Percentiles rank a stretch among this genome's conserved stretches.
phyloP scores from a whole-genome alignment of 352 stramenopile genomes.

The Globisporangium yorkense region DNA sequence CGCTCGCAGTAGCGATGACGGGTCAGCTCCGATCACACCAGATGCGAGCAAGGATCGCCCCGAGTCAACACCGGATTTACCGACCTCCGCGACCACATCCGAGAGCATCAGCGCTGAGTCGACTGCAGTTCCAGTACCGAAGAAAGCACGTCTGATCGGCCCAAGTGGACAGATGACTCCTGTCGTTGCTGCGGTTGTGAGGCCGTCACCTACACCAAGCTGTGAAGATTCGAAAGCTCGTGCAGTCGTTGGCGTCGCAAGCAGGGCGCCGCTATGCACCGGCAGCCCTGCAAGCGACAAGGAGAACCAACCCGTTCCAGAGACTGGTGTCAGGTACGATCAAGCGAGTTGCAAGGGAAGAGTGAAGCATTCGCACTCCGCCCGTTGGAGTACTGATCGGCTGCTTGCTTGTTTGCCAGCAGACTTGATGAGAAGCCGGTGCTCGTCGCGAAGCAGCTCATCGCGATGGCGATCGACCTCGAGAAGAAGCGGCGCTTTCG shows the following conservation, averaged over 20 bases:
- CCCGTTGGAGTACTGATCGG: too few relatives aligned
- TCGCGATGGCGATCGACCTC: conserved; percentile 42
- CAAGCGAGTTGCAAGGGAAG: too few relatives aligned
- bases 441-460: conserved; percentile 52
- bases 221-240: too few relatives aligned
- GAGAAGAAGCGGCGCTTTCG: conserved; percentile 33
- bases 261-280: not conserved
- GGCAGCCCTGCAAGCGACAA: conserved; percentile 12
- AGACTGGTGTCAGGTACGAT: too few relatives aligned
- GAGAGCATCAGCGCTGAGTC: not conserved
- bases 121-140: not conserved
- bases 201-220: too few relatives aligned
- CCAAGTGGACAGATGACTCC: not conserved
- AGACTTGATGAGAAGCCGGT: conserved; percentile 23
- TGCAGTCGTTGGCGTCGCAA: not conserved
- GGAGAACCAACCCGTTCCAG: conserved; percentile 9
- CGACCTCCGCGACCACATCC: not conserved
- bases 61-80: not conserved
- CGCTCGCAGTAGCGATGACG: not conserved
- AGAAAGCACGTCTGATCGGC: not conserved
- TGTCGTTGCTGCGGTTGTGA: not conserved
- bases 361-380: not conserved
- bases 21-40: not conserved
- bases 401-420: not conserved
- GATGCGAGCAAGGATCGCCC: not conserved